Percentiles rank a stretch among this genome's conserved stretches.
Conservation (phyloP, 2,329 filamentous ascomycete genomes). For the Elsinoe arachidis region DNA sequence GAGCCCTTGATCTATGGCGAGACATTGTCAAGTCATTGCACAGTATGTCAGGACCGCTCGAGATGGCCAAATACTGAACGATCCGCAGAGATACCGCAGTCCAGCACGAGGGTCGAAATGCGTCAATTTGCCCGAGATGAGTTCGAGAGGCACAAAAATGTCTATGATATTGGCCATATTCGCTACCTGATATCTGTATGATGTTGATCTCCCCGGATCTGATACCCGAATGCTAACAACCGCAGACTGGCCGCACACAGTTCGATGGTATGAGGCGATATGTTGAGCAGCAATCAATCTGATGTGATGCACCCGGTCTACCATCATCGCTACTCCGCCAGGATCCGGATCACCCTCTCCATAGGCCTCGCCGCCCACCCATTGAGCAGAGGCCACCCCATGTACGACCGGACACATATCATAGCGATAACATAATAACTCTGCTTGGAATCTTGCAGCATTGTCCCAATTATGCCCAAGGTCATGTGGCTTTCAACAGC, state of each 20-base stretch:
- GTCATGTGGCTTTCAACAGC: too few species aligned
- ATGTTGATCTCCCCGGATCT: neutral
- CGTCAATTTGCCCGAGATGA: constrained; percentile 40
- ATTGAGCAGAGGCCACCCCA: too few species aligned
- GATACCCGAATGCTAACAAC: neutral
- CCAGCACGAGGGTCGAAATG: constrained; percentile 35
- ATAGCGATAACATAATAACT: too few species aligned
- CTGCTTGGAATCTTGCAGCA: too few species aligned
- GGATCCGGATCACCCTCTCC: too few species aligned
- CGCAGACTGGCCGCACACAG: constrained; percentile 41
- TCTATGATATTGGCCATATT: constrained; percentile 41
- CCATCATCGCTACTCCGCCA: too few species aligned
- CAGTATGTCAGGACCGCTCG: constrained; percentile 19
- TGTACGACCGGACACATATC: too few species aligned
- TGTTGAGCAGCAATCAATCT: constrained; percentile 28
- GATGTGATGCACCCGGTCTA: neutral
- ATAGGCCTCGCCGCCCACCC: too few species aligned
- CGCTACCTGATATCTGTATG: constrained; percentile 40
- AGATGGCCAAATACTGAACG: neutral
- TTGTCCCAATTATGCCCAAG: too few species aligned
- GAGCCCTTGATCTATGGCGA: constrained; percentile 39
- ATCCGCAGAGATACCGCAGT: constrained; percentile 28
- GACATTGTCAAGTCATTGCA: constrained; percentile 38
- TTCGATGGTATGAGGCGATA: constrained; percentile 41
- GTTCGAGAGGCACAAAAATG: constrained; percentile 39